Conservation (phyloP, 1,284 basidiomycete genomes). For the Apiotrichum sp. region DNA sequence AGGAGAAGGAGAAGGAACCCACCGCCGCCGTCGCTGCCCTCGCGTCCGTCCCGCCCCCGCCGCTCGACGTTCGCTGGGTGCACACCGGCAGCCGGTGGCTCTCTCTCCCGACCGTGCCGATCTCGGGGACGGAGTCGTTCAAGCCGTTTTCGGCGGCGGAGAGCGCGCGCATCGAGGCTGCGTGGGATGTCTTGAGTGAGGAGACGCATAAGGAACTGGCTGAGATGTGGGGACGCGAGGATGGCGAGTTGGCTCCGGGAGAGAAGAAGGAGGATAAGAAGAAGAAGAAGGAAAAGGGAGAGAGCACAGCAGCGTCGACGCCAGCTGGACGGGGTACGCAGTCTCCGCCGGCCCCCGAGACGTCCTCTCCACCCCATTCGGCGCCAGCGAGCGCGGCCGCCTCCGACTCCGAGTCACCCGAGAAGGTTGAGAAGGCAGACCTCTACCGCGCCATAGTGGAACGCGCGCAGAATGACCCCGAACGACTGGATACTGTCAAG, state of each 20-base stretch:
- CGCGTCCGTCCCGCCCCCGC: conserved; percentile 5
- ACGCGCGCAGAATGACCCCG: conserved; percentile 28
- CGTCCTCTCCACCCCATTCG: neutral
- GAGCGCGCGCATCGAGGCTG: conserved; percentile 36
- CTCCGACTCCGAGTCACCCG: neutral
- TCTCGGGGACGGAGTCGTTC: conserved; percentile 38
- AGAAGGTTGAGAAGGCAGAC: neutral
- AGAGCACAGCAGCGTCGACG: neutral
- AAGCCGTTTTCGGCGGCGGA: conserved; percentile 55
- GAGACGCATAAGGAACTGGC: conserved; percentile 17
- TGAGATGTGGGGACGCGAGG: conserved; percentile 24
- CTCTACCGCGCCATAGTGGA: conserved; percentile 31
- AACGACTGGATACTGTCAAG: conserved; percentile 34
- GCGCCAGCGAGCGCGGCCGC: neutral
- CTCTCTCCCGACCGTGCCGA: conserved; percentile 40
- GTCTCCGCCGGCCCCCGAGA: neutral
- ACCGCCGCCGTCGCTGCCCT: neutral
- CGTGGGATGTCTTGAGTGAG: conserved; percentile 50
- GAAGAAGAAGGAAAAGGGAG: conserved; percentile 13
- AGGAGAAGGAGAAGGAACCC: too few species aligned
- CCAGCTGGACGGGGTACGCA: neutral
- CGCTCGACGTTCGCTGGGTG: conserved; percentile 43
- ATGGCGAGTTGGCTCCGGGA: conserved; percentile 25
- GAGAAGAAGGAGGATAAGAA: conserved; percentile 53
- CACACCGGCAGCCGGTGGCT: conserved; percentile 47